Base-by-base conservation (phyloP, 805 yeast species). In the Sporopachydermia lactativora region DNA sequence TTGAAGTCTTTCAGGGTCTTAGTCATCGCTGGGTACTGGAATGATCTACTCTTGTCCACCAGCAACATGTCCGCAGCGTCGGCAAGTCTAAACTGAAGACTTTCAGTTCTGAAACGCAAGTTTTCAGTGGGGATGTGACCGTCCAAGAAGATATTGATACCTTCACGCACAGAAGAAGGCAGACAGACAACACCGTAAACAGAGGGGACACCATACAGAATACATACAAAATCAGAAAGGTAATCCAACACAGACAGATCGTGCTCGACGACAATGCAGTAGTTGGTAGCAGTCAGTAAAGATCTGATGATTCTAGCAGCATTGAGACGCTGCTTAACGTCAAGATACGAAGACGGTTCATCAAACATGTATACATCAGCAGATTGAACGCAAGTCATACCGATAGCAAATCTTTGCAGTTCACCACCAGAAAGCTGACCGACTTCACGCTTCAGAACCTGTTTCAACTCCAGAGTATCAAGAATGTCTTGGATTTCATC, bases 301-400 rank as follows among this genome's bases (percentile, higher is more conserved):
- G 92, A 77, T 65, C 99, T 80, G 52, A 92, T 92, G 57, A 85
- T 81, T 61, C 76, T 77, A 44, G 98, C 99, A 43, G 99, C 98
- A 54, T 92, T 82, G 63, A 92, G 75, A 76, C 98, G 89, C 67
- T 92, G 98, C 66, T 92, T 92, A 50, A 92, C 97, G 73, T 92
- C 98, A 61, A 92, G 68, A 65, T 92, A 92, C 6, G 98, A 92
- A 15, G 97, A 88, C 38, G 98, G 98, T 69, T 92, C 98, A 66
- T 92, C 98, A 63, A 92, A 92, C 98, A 92, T 92, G 66, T 92
- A 92, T 37, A 92, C 97, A 52, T 85, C 82, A 43, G 97, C 97
- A 19, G 67, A 69, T 65, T 89, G 97, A 38, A 88, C 86, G 70
- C 95, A 84, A 13, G 97, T 83, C 86, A 92, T 81, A 52, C 92